Evolutionary conservation across 192 early-diverging fungal species (phyloP).

Genomic region (Dissophora ornata): DNA sequence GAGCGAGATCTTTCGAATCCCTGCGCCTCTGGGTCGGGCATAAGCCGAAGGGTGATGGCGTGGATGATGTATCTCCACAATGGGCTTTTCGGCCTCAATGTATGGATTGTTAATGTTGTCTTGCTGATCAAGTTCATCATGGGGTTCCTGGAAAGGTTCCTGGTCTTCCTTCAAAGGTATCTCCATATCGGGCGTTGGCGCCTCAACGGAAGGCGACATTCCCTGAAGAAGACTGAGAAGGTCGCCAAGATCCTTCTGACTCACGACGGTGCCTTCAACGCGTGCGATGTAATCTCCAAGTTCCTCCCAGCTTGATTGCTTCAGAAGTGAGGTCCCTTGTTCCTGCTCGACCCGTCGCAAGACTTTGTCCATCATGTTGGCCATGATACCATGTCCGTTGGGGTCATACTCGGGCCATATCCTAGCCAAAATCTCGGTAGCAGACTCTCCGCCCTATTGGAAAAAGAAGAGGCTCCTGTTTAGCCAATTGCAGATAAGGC

Average conservation of each 20-base stretch:
- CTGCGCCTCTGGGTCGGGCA: constrained; percentile 1
- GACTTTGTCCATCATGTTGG: constrained; percentile 39
- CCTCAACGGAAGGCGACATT: neutral
- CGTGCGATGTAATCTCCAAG: constrained; percentile 15
- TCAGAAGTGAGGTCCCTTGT: constrained; percentile 21
- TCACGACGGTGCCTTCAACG: constrained; percentile 28
- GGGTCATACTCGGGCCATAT: constrained; percentile 52
- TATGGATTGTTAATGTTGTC: constrained; percentile 4
- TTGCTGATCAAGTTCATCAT: neutral
- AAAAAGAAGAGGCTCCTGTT: too few relatives aligned
- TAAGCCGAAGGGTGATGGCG: constrained; percentile 13
- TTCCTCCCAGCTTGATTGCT: constrained; percentile 16
- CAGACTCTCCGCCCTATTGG: constrained; percentile 9
- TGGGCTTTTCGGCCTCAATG: neutral
- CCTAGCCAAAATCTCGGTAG: constrained; percentile 27
- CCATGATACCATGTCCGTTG: constrained; percentile 36
- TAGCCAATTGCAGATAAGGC: too few relatives aligned
- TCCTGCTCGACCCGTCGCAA: constrained; percentile 43
- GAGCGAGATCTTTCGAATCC: constrained; percentile 35
- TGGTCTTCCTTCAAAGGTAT: neutral
- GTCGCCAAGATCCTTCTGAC: constrained; percentile 32
- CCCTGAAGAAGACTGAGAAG: constrained; percentile 29
- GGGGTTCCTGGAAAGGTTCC: neutral
- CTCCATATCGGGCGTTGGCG: constrained; percentile 6
- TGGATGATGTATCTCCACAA: constrained; percentile 1